Evolutionary conservation across 805 yeast genomes (phyloP).

Genomic region (Nakazawaea populi): DNA sequence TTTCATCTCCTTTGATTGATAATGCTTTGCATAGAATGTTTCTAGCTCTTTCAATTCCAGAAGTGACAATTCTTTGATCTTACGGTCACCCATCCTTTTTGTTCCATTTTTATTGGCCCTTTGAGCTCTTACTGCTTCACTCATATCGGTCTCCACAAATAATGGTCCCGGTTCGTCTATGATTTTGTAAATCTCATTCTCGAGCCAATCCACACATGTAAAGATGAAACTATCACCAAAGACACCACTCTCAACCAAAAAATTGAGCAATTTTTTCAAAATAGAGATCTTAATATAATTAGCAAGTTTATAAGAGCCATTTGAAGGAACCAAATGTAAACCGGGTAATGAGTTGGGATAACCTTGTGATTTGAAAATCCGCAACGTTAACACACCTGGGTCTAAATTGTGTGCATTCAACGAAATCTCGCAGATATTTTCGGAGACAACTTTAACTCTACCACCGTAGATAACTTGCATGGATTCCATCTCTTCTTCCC

Average conservation of each 20-base stretch:
- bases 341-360: conserved; percentile 76
- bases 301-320: conserved; percentile 49
- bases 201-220: conserved; percentile 72
- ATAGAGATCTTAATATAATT: conserved; percentile 63
- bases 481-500: conserved; percentile 76
- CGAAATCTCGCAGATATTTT: conserved; percentile 26
- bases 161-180: conserved; percentile 75
- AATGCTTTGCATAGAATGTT: conserved; percentile 27
- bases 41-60: conserved; percentile 27
- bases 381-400: conserved; percentile 22
- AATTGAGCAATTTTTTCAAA: conserved; percentile 37
- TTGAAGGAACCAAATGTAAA: conserved; percentile 41
- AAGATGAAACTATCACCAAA: conserved; percentile 69
- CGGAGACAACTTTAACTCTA: conserved; percentile 25
- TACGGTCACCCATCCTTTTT: conserved; percentile 10
- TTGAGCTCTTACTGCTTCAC: conserved; percentile 2
- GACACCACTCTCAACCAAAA: conserved; percentile 35
- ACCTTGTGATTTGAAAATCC: conserved; percentile 37
- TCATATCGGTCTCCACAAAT: conserved; percentile 16
- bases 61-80: conserved; percentile 16
- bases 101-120: conserved; percentile 1
- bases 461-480: conserved; percentile 52
- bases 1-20: conserved; percentile 27
- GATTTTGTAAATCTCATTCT: conserved; percentile 50
- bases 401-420: conserved; percentile 22